Base-by-base conservation (phyloP, 2,329 filamentous ascomycete species). In the Coniochaeta sp. region DNA sequence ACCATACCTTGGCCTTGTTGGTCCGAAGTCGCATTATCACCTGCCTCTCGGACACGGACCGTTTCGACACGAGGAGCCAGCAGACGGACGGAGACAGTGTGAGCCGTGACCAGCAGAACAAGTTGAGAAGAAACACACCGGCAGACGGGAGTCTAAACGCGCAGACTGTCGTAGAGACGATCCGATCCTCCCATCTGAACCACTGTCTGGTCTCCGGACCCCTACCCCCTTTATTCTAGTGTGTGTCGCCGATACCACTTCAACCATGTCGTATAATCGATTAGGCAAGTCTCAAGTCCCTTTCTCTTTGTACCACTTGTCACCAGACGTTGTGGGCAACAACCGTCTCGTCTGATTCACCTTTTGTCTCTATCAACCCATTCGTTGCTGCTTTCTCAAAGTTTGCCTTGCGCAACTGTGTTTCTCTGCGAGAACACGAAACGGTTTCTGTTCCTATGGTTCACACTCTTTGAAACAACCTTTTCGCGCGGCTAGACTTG, bases 241-340 rank as follows among this genome's bases (percentile, higher is more conserved):
- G 47, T 52, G 47, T 52, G 24, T 52, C 44, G 47, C 47, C 47
- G 47, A 63, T 60, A 63, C 57, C 62, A 61, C 65, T 59, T 58
- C 57, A 69, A 75, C 72, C 75, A 89, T 90, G 86, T 84, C 86
- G 72, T 91, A 91, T 78, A 89, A 90, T 79, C 85, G 87, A 68
- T 75, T 90, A 80, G 85, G 88, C 85, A 81, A 78, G 85, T 84
- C 62, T 62, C 61, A 57, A 59, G 62, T 64, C 65, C 60, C 61
- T 63, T n/a, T 52, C n/a, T 16, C 42, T 14, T 30, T 52, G 47
- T 30, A 52, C 26, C 47, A 30, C 16, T 52, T 52, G 47, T 30
- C 22, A n/a, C 47, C 26, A 52, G 47, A 30, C 47, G 42, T 30
- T 22, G 24, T 30, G 24, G 14, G 16, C 14, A 26, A 26, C 14